Base-by-base conservation (phyloP, 2,329 filamentous ascomycete genomes). In the Nemania abortiva region DNA sequence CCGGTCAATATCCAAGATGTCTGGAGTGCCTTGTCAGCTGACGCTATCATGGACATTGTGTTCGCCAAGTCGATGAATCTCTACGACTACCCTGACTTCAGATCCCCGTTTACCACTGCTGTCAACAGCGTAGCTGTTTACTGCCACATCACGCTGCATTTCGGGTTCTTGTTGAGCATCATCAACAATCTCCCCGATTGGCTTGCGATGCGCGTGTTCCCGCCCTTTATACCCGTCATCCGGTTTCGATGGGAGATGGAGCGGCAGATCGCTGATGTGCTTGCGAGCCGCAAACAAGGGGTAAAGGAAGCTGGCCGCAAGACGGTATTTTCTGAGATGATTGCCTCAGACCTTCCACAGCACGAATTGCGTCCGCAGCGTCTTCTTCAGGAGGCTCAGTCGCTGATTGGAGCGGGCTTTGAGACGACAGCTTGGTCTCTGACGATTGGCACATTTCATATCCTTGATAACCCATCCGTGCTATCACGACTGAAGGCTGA, bases 401-500 rank as follows among this genome's bases (percentile, higher is more conserved):
- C 34, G 13, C 29, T 73, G 4, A 45, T 66, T 11, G 70, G 67
- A 2, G 72, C 68, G 13, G 78, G 78, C 6, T 72, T 73, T 18
- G 75, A 77, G 37, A 80, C 77, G 1, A 76, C 77, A 5, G 73
- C 72, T 2, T 73, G 70, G 71, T 52, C 67, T 3, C 50, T 73
- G 4, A 61, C 47, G 1, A 56, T 72, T 10, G 59, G 58, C 20
- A 63, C 56, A 6, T 74, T 68, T 42, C 61, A 72, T 49, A 62
- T 71, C 27, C 58, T 74, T 6, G 22, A 53, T 24, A 69, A 71
- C 39, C 58, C 42, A 6, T 20, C 29, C 10, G 37, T 63, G 2
- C 10, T 57, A 24, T 42, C 49, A 5, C 37, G 47, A 10, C 39
- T 72, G 2, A 58, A 31, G 11, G 20, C 58, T 7, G 70, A 72